Percentiles rank a stretch among this genome's conserved stretches.
These are phyloP conservation scores for Trichoderma virens DNA, from an alignment of 495 filamentous ascomycete genomes.

Conservation along the genomic window DNA sequence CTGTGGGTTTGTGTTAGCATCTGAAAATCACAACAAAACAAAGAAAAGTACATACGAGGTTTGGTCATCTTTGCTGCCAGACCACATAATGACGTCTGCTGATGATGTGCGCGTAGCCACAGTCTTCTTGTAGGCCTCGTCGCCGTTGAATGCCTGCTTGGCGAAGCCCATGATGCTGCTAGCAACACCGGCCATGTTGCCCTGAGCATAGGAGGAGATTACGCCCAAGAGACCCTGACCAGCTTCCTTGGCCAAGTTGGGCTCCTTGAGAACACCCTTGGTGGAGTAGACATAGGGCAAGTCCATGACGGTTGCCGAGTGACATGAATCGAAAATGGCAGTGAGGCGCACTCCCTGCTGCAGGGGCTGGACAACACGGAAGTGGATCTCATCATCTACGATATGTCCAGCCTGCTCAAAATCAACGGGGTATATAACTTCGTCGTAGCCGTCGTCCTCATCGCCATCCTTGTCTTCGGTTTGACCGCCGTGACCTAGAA, in stretches of 20 bases:
- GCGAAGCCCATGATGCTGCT: conserved; percentile 67
- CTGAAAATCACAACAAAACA: conserved; percentile 12
- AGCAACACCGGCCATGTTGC: conserved; percentile 73
- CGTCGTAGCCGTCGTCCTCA: conserved; percentile 90
- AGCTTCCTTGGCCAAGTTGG: conserved; percentile 93
- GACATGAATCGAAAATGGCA: conserved; percentile 96
- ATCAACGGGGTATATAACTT: conserved; percentile 96
- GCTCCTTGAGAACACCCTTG: conserved; percentile 92
- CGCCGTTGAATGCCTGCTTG: conserved; percentile 80
- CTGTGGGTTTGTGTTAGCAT: conserved; percentile 22
- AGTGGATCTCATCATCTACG: conserved; percentile 93
- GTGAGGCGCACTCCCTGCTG: conserved; percentile 84
- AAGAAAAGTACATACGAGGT: conserved; percentile 58
- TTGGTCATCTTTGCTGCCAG: conserved; percentile 89
- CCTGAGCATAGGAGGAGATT: conserved; percentile 72
- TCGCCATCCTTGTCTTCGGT: conserved; percentile 50
- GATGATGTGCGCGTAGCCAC: conserved; percentile 86
- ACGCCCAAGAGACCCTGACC: conserved; percentile 81
- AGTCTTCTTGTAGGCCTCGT: conserved; percentile 75
- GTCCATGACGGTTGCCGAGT: conserved; percentile 93
- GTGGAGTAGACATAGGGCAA: conserved; percentile 96
- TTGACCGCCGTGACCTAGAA: conserved; percentile 39
- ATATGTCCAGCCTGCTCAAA: conserved; percentile 85
- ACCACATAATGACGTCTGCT: conserved; percentile 99
- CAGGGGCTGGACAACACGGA: conserved; percentile 75